Percentiles rank a stretch among this genome's conserved stretches.
phyloP scores from a whole-genome alignment of 345 rosid genomes.

The Balakata baccata region DNA sequence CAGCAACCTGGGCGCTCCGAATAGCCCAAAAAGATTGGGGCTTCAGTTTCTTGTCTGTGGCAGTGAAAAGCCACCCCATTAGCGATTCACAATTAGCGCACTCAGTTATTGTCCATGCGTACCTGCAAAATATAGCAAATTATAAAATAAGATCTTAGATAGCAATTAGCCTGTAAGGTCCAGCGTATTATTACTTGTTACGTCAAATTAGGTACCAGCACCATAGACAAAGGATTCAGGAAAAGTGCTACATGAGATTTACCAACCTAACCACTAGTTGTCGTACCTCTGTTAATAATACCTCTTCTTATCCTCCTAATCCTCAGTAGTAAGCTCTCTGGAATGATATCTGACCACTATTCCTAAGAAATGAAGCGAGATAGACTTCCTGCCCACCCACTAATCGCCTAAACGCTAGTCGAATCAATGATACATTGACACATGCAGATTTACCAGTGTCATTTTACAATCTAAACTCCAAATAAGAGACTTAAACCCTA shows the following conservation, averaged over 20 bases:
- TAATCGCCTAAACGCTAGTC: no score
- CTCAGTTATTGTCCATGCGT: slow-evolving; percentile 51
- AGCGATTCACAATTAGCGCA: slow-evolving; percentile 25
- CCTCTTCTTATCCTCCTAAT: not conserved
- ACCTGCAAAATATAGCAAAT: slow-evolving; percentile 43
- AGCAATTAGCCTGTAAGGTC: not conserved
- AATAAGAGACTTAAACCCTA: not conserved
- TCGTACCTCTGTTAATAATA: not conserved
- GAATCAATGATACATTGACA: not conserved
- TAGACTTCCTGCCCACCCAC: not conserved
- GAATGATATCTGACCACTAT: not conserved
- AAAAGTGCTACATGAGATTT: not conserved
- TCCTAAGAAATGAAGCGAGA: not conserved
- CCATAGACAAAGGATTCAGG: no score
- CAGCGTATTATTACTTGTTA: not conserved
- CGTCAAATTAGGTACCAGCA: no score
- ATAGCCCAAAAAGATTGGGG: slow-evolving; percentile 89
- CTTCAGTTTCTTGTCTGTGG: slow-evolving; percentile 60
- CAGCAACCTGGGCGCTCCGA: slow-evolving; percentile 70
- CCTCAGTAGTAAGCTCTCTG: not conserved
- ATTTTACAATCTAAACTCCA: not conserved
- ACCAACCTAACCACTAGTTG: not conserved
- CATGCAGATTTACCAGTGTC: not conserved
- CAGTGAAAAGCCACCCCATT: slow-evolving; percentile 89
- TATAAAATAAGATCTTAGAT: not conserved